These are phyloP conservation scores for Cordyceps pruinosa DNA, from an alignment of 2,329 filamentous ascomycete genomes.

Conservation along the genomic window DNA sequence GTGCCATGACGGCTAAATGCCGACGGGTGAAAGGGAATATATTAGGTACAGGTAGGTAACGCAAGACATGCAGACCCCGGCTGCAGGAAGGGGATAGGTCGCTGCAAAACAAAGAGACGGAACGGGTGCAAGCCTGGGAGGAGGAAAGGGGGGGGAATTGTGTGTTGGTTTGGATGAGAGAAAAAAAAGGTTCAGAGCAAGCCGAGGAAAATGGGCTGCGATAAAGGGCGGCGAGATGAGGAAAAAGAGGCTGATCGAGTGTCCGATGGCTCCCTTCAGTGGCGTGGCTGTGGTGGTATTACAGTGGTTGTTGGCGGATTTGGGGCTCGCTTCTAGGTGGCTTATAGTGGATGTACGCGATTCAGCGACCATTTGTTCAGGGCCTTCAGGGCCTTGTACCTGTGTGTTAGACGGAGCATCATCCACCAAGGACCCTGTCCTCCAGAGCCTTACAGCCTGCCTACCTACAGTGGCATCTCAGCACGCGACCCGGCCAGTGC, in stretches of 20 bases:
- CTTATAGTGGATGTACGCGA: background rate
- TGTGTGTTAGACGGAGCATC: no score
- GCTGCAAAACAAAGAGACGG: background rate
- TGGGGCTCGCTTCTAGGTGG: background rate
- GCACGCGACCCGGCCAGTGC: slow-evolving; percentile 2
- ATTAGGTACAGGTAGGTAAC: background rate
- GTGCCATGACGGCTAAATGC: slow-evolving; percentile 23
- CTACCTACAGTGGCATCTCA: background rate
- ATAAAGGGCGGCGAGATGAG: background rate
- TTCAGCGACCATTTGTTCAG: background rate
- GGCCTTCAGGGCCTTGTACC: background rate
- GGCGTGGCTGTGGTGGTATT: background rate
- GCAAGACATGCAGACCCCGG: background rate
- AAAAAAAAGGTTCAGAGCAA: background rate
- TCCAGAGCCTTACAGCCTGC: no score
- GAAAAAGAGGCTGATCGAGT: background rate
- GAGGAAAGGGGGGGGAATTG: background rate
- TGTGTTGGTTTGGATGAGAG: background rate
- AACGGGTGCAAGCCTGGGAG: no score
- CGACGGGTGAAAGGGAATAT: background rate
- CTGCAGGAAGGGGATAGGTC: background rate
- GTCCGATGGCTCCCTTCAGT: no score
- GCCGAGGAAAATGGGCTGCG: background rate
- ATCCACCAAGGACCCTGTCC: background rate
- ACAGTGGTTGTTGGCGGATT: background rate